Evolutionary conservation across 768 basidiomycete species (phyloP).

Genomic region (Lactarius hatsudake): DNA sequence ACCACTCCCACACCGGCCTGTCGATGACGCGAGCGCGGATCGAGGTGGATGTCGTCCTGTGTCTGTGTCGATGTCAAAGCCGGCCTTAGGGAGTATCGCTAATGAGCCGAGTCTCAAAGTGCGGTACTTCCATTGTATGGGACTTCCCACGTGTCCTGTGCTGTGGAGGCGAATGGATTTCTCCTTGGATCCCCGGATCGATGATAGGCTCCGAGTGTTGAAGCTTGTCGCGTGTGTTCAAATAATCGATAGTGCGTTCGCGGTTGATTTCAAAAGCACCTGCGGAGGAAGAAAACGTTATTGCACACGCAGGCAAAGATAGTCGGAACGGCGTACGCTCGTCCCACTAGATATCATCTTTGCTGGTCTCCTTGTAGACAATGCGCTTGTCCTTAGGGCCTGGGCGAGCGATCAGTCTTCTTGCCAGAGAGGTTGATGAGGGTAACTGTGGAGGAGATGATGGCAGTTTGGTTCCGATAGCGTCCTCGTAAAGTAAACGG

Average conservation of each 20-base stretch:
- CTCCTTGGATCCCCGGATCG: no score
- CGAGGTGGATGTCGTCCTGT: no score
- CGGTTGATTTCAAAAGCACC: conserved; percentile 99
- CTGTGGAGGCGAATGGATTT: no score
- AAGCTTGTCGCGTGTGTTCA: conserved; percentile 90
- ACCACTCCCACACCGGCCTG: no score
- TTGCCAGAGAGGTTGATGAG: conserved; percentile 99
- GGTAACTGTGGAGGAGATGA: conserved; percentile 93
- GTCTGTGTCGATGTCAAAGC: no score
- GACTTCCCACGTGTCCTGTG: no score
- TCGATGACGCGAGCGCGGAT: no score
- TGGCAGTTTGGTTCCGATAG: conserved; percentile 92
- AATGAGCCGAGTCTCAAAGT: no score
- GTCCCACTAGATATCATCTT: conserved; percentile 66
- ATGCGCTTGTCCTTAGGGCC: conserved; percentile 99
- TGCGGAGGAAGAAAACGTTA: conserved; percentile 31
- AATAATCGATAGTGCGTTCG: conserved; percentile 97
- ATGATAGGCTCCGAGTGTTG: no score
- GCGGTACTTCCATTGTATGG: no score
- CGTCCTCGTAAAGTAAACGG: conserved; percentile 85
- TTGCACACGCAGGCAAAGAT: not conserved
- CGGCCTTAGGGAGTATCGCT: no score
- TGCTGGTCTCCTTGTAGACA: conserved; percentile 94
- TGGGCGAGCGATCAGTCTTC: conserved; percentile 56
- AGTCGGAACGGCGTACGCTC: conserved; percentile 49